Percentiles rank a stretch among this genome's conserved stretches.
Evolutionary conservation across 2,329 filamentous ascomycete genomes (phyloP).

Genomic region (Fusarium haematococcum): DNA sequence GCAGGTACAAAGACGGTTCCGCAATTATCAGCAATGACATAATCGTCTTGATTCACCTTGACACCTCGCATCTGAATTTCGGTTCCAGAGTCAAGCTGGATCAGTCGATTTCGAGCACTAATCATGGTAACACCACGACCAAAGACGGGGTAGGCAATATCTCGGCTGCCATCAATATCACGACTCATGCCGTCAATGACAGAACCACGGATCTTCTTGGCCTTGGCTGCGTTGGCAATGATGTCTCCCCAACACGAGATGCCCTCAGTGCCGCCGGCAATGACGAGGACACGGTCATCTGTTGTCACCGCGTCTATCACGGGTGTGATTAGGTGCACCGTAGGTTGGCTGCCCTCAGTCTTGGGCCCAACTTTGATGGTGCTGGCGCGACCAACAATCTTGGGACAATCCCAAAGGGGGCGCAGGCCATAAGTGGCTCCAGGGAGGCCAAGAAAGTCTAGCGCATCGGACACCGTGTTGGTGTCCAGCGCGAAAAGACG

Average conservation of each 20-base stretch:
- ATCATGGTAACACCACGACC: not conserved
- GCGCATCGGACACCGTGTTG: slow-evolving; percentile 36
- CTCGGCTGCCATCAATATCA: slow-evolving; percentile 49
- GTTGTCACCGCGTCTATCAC: not conserved
- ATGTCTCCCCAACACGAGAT: slow-evolving; percentile 38
- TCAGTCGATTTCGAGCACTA: not conserved
- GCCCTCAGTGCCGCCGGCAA: slow-evolving; percentile 27
- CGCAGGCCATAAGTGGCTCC: slow-evolving; percentile 32
- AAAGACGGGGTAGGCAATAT: slow-evolving; percentile 21
- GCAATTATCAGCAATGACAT: not conserved
- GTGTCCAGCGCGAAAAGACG: slow-evolving; percentile 31
- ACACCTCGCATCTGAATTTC: not conserved
- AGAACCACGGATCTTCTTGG: slow-evolving; percentile 44
- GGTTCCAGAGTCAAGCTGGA: not conserved
- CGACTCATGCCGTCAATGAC: slow-evolving; percentile 49
- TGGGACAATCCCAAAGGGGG: slow-evolving; percentile 36
- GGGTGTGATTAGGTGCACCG: not conserved
- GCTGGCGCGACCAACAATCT: slow-evolving; percentile 33
- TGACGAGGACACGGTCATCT: not conserved
- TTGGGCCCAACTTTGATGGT: slow-evolving; percentile 23
- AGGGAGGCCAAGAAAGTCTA: slow-evolving; percentile 31
- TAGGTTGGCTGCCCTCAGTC: not conserved
- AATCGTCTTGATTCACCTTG: not conserved
- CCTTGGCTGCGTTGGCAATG: slow-evolving; percentile 34
- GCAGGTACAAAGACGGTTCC: not conserved